Conservation (phyloP, 1,139 yeast genomes). For the Arxiozyma heterogenica region DNA sequence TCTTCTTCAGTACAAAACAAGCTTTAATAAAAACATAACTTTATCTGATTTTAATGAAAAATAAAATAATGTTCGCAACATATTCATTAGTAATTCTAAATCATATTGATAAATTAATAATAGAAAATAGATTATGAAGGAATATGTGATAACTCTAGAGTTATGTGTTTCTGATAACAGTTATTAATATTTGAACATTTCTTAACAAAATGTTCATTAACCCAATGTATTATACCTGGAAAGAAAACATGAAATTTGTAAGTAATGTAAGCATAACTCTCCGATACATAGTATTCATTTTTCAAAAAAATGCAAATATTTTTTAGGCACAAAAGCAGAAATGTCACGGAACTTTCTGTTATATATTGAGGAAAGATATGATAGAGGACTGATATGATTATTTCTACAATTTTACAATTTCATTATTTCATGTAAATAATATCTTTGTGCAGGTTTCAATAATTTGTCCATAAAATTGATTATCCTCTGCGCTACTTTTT, state of each 20-base stretch:
- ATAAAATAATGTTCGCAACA: too few relatives aligned
- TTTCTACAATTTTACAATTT: constrained; percentile 44
- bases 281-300: constrained; percentile 38
- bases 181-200: constrained; percentile 14
- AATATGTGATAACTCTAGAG: too few relatives aligned
- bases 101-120: too few relatives aligned
- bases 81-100: too few relatives aligned
- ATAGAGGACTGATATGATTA: constrained; percentile 39
- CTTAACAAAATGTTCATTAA: constrained; percentile 8
- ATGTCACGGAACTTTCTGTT: constrained; percentile 47
- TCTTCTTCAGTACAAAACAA: too few relatives aligned
- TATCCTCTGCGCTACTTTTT: constrained; percentile 4
- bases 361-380: constrained; percentile 38
- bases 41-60: too few relatives aligned
- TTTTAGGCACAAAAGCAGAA: constrained; percentile 39
- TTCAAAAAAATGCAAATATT: constrained; percentile 32
- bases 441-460: constrained; percentile 20
- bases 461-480: constrained; percentile 6
- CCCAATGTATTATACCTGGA: constrained; percentile 27
- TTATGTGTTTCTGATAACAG: constrained; percentile 11
- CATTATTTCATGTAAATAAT: constrained; percentile 18
- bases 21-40: too few relatives aligned
- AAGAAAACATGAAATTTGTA: constrained; percentile 21
- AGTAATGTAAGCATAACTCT: constrained; percentile 24
- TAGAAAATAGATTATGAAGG: too few relatives aligned